phyloP scores from a whole-genome alignment of 306 rosid species.

The Lotus japonicus region DNA sequence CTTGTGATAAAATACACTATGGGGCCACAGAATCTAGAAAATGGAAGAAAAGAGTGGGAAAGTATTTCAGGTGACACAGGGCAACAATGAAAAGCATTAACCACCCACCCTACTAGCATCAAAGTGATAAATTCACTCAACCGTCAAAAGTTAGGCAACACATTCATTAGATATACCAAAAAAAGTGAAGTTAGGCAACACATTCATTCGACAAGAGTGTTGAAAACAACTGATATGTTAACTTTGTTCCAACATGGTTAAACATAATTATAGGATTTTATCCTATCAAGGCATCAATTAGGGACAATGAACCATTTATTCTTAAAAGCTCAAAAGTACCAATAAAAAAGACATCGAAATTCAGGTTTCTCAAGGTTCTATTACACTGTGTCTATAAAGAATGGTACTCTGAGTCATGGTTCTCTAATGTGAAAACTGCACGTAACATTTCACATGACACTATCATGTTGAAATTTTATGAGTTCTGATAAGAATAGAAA shows the following conservation, averaged over 20 bases:
- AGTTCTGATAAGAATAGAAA: no score
- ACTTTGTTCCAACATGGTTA: not conserved
- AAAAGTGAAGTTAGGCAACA: not conserved
- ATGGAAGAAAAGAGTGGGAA: not conserved
- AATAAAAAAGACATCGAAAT: no score
- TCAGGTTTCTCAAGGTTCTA: no score
- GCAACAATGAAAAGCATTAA: not conserved
- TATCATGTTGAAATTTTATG: no score
- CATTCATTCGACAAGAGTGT: not conserved
- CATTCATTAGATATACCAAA: not conserved
- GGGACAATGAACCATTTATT: not conserved
- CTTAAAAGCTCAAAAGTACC: not conserved
- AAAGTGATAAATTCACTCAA: not conserved
- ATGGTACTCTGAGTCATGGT: no score
- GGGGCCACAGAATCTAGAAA: constrained; percentile 27
- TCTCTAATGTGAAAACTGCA: no score
- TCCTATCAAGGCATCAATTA: not conserved
- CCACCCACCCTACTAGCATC: not conserved
- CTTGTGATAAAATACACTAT: not conserved
- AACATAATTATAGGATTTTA: not conserved
- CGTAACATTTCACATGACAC: no score
- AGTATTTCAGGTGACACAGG: not conserved
- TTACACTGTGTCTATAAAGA: no score
- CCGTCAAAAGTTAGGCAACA: not conserved
- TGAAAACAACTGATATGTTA: not conserved